Evolutionary conservation across 2,329 filamentous ascomycete genomes (phyloP).

Genomic region (Pseudopithomyces maydicus): DNA sequence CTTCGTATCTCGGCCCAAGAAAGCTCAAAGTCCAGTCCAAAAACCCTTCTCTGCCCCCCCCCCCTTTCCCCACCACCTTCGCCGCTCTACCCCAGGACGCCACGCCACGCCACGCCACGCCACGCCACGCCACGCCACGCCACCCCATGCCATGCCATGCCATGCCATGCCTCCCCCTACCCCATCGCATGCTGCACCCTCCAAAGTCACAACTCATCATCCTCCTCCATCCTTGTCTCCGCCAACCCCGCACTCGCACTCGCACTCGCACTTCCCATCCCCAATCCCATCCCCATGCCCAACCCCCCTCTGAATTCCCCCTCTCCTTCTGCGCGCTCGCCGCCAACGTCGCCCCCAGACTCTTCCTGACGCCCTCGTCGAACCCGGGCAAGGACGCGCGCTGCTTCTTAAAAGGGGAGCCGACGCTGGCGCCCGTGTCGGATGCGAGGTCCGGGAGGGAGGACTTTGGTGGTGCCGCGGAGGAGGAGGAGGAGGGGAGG

Average conservation of each 20-base stretch:
- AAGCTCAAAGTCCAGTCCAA: no score
- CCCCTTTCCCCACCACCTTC: no score
- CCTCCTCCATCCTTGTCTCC: slow-evolving; percentile 47
- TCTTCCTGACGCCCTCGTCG: slow-evolving; percentile 49
- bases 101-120: no score
- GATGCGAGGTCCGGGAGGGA: slow-evolving; percentile 49
- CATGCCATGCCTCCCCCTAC: no score
- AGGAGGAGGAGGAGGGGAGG: slow-evolving; percentile 29
- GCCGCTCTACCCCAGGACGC: no score
- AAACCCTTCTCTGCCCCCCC: no score
- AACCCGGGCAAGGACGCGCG: slow-evolving; percentile 64
- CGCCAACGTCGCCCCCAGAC: slow-evolving; percentile 38
- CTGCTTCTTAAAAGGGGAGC: slow-evolving; percentile 78
- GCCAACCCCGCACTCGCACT: slow-evolving; percentile 15
- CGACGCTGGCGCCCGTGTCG: slow-evolving; percentile 60
- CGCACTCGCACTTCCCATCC: no score
- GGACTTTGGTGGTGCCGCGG: slow-evolving; percentile 41
- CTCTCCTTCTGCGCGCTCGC: slow-evolving; percentile 39
- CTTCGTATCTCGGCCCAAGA: no score
- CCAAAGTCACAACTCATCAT: slow-evolving; percentile 52
- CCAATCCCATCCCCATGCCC: no score
- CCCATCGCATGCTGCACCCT: slow-evolving; percentile 32
- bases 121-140: no score
- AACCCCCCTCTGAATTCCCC: slow-evolving; percentile 39
- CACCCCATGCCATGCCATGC: no score